phyloP scores from a whole-genome alignment of 2,329 filamentous ascomycete species.

The Cytospora piceae region DNA sequence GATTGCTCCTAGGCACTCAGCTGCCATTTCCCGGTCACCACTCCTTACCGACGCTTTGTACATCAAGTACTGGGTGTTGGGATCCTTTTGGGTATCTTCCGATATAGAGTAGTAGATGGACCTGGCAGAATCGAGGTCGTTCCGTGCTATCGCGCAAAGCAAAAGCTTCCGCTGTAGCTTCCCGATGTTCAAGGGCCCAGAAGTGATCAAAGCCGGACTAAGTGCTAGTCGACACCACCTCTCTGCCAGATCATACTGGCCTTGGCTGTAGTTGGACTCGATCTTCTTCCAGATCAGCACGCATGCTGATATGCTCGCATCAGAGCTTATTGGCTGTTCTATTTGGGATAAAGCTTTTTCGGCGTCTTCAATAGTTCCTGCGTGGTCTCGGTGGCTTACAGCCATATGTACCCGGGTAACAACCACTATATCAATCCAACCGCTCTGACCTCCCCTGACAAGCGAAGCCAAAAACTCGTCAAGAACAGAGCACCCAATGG shows the following conservation, averaged over 20 bases:
- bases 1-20: conserved; percentile 65
- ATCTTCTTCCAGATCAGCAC: conserved; percentile 80
- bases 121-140: conserved; percentile 58
- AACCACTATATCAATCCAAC: conserved; percentile 71
- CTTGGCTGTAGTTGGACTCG: conserved; percentile 60
- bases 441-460: conserved; percentile 46
- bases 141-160: conserved; percentile 65
- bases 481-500: conserved; percentile 55
- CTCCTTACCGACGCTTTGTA: conserved; percentile 71
- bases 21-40: conserved; percentile 61
- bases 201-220: conserved; percentile 67
- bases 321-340: conserved; percentile 54
- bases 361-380: conserved; percentile 36
- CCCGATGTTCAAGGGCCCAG: conserved; percentile 66
- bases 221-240: conserved; percentile 74
- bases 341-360: conserved; percentile 48
- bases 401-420: conserved; percentile 71
- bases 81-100: conserved; percentile 58
- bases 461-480: conserved; percentile 65
- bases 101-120: conserved; percentile 64
- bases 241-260: conserved; percentile 59
- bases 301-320: conserved; percentile 69
- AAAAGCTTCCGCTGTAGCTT: conserved; percentile 77
- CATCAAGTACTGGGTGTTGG: conserved; percentile 72
- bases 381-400: conserved; percentile 49